phyloP scores from a whole-genome alignment of 2,329 filamentous ascomycete genomes.

The Fonsecaea monophora region DNA sequence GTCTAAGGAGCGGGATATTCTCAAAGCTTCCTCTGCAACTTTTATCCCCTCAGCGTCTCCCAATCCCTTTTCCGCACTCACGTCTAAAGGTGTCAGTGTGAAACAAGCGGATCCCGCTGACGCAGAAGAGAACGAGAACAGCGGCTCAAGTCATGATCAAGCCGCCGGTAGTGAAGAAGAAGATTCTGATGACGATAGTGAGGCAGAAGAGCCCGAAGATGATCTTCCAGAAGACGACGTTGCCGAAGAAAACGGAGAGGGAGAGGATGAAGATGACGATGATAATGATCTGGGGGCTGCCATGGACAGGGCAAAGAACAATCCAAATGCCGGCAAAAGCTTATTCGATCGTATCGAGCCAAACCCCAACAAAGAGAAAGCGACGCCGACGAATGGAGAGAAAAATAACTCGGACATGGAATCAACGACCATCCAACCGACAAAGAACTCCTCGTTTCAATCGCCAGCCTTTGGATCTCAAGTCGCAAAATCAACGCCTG shows the following conservation, averaged over 20 bases:
- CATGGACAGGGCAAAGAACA: conserved; percentile 25
- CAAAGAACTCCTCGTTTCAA: conserved; percentile 41
- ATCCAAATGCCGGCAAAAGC: conserved; percentile 33
- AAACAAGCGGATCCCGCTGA: conserved; percentile 22
- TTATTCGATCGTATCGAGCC: conserved; percentile 40
- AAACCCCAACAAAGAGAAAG: conserved; percentile 27
- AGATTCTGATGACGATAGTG: conserved; percentile 27
- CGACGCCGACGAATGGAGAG: conserved; percentile 19
- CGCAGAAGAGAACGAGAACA: conserved; percentile 31
- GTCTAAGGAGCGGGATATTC: conserved; percentile 27
- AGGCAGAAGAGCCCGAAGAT: conserved; percentile 28
- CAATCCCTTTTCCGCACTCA: conserved; percentile 28
- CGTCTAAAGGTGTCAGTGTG: conserved; percentile 7
- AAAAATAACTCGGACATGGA: conserved; percentile 20
- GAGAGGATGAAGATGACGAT: conserved; percentile 32
- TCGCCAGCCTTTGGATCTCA: conserved; percentile 49
- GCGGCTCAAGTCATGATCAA: conserved; percentile 28
- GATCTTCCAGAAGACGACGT: conserved; percentile 30
- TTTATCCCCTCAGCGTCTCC: conserved; percentile 27
- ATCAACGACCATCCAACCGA: conserved; percentile 44
- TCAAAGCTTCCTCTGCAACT: conserved; percentile 11
- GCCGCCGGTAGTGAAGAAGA: conserved; percentile 27
- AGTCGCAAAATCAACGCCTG: conserved; percentile 40
- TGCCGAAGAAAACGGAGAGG: conserved; percentile 23
- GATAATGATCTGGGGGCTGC: conserved; percentile 34